A percentile compares a stretch with the other conserved stretches of the same genome.
phyloP scores from a whole-genome alignment of 2,329 filamentous ascomycete species.

The Huntiella bhutanensis region DNA sequence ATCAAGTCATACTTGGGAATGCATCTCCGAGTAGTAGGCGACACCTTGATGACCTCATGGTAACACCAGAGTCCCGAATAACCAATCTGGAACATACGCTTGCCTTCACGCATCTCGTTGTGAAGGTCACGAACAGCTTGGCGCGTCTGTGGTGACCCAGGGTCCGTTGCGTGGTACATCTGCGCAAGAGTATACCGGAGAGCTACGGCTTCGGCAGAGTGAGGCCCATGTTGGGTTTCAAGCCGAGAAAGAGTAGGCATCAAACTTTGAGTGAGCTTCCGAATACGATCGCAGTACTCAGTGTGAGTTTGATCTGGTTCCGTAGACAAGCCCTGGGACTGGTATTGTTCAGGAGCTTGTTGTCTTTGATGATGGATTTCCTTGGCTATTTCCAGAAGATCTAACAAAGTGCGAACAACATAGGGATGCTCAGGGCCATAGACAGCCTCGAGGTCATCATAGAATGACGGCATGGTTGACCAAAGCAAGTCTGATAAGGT shows the following conservation, averaged over 20 bases:
- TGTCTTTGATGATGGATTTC: neutral
- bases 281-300: constrained; percentile 24
- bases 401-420: constrained; percentile 19
- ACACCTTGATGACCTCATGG: constrained; percentile 25
- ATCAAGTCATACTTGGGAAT: constrained; percentile 23
- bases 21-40: constrained; percentile 26
- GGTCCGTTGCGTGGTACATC: constrained; percentile 20
- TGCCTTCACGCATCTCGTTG: constrained; percentile 19
- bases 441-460: constrained; percentile 26
- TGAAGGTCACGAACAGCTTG: constrained; percentile 22
- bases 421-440: constrained; percentile 26
- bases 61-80: constrained; percentile 24
- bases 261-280: constrained; percentile 21
- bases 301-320: constrained; percentile 14
- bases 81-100: constrained; percentile 20
- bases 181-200: constrained; percentile 25
- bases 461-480: constrained; percentile 23
- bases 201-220: constrained; percentile 20
- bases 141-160: constrained; percentile 20
- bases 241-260: constrained; percentile 20
- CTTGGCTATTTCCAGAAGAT: constrained; percentile 8
- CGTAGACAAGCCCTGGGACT: neutral
- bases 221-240: constrained; percentile 19
- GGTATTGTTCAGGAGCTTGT: neutral
- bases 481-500: constrained; percentile 26